Evolutionary conservation across 2,329 filamentous ascomycete genomes (phyloP).

Genomic region (Claviceps sp.): DNA sequence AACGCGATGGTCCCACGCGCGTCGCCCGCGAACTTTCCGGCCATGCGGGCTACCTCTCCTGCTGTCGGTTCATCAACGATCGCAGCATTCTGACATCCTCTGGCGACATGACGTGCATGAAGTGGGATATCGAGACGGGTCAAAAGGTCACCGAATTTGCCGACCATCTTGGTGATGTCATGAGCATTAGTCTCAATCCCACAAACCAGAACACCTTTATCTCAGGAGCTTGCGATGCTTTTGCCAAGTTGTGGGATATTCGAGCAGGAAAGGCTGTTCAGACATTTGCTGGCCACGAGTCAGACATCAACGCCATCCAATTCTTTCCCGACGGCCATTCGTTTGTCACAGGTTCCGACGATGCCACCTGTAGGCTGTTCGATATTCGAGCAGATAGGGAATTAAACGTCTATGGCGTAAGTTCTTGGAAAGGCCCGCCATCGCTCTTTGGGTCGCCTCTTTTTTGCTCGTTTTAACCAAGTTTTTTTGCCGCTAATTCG

Average conservation of each 20-base stretch:
- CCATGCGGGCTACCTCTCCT: slow-evolving; percentile 92
- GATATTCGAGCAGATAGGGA: slow-evolving; percentile 91
- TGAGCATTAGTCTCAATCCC: slow-evolving; percentile 99
- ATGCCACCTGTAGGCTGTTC: slow-evolving; percentile 92
- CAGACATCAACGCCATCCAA: slow-evolving; percentile 98
- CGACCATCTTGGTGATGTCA: slow-evolving; percentile 95
- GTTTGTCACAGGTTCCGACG: slow-evolving; percentile 94
- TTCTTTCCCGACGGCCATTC: slow-evolving; percentile 99
- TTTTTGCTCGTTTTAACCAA: not conserved
- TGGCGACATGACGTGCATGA: slow-evolving; percentile 99
- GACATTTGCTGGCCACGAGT: slow-evolving; percentile 96
- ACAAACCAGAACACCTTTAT: slow-evolving; percentile 99
- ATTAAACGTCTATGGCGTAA: slow-evolving; percentile 54
- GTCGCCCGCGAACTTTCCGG: slow-evolving; percentile 92
- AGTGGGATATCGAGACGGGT: slow-evolving; percentile 98
- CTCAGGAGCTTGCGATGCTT: slow-evolving; percentile 96
- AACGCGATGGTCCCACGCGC: slow-evolving; percentile 88
- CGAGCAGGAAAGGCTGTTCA: slow-evolving; percentile 96
- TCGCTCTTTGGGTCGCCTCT: not conserved
- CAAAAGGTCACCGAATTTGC: slow-evolving; percentile 96
- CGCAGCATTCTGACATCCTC: slow-evolving; percentile 95
- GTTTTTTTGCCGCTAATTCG: slow-evolving; percentile 8
- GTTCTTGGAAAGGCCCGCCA: slow-evolving; percentile 15
- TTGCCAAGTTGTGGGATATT: slow-evolving; percentile 98
- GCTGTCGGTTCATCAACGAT: slow-evolving; percentile 98